Evolutionary conservation across 169 alveolate genomes (phyloP), one percentile per base, ranked within the genome.

Genomic region (Eimeria falciformis): DNA sequence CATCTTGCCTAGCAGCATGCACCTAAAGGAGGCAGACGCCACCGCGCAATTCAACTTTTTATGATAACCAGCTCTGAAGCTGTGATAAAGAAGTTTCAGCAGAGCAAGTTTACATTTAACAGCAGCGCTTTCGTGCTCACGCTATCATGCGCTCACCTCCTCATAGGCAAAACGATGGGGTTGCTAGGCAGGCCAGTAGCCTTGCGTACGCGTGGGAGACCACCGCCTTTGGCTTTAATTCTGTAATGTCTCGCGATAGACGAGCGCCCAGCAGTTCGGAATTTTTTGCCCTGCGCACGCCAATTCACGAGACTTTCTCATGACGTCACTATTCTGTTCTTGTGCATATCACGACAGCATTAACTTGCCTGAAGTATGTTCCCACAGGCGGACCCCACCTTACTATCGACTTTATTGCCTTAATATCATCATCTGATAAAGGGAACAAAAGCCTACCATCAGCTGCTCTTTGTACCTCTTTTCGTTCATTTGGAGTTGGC

Each of bases 1-100:
- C 98, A 96, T 96, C 78, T 96, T 96, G n/a, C 98, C 98, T 45
- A 96, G 91, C 55, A 96, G 84, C 96, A 94, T 91, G 82, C 98
- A 96, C 95, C 98, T 96, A 90, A 25, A 23, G 11, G 40, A 85
- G 18, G n/a, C n/a, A n/a, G n/a, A n/a, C n/a, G n/a, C 66, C 25
- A 94, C 46, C 45, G 40, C 9, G 23, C 66, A 23, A n/a, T 29
- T 5, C 27, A 27, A 33, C 29, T 25, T n/a, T n/a, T n/a, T n/a
- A n/a, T n/a, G n/a, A n/a, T n/a, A n/a, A n/a, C n/a, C 40, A 2
- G 46, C 23, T 7, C 66, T 12, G 25, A 58, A 17, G n/a, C 12
- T 11, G 62, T 14, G 62, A 33, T 37, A 17, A 53, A 53, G 9
- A 18, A 62, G n/a, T 6, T 21, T 6, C 11, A 12, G n/a, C 75